phyloP scores from a whole-genome alignment of 2,329 filamentous ascomycete species.

The Xylariaceae sp. region DNA sequence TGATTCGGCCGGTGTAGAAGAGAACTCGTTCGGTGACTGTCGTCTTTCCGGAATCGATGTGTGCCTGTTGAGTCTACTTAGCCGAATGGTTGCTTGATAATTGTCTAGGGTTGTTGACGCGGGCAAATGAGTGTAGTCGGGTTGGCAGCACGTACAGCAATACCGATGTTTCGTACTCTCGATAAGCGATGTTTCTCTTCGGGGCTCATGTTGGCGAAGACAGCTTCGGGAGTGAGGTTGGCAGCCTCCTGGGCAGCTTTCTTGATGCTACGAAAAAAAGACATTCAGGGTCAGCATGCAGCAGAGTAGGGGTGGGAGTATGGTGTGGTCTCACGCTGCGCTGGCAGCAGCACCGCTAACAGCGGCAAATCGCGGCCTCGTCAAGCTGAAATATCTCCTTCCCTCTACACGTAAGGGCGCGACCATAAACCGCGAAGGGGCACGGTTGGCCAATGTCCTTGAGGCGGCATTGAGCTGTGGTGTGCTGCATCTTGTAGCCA shows the following conservation, averaged over 20 bases:
- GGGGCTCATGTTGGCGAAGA: slow-evolving; percentile 76
- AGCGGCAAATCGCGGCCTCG: slow-evolving; percentile 30
- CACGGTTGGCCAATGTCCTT: slow-evolving; percentile 23
- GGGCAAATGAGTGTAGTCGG: neutral
- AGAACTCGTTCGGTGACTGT: slow-evolving; percentile 94
- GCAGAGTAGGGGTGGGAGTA: neutral
- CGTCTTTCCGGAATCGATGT: slow-evolving; percentile 98
- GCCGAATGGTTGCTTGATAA: slow-evolving; percentile 3
- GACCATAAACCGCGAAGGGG: slow-evolving; percentile 31
- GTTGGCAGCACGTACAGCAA: slow-evolving; percentile 63
- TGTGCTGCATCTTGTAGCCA: slow-evolving; percentile 30
- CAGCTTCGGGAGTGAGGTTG: slow-evolving; percentile 51
- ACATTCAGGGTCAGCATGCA: slow-evolving; percentile 7
- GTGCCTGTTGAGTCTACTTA: slow-evolving; percentile 55
- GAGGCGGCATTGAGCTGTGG: slow-evolving; percentile 33
- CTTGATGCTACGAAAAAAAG: slow-evolving; percentile 34
- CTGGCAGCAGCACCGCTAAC: slow-evolving; percentile 29
- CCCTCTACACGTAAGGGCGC: slow-evolving; percentile 31
- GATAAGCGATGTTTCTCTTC: slow-evolving; percentile 74
- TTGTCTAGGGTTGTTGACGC: neutral
- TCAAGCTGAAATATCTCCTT: slow-evolving; percentile 39
- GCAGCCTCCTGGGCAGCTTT: slow-evolving; percentile 52
- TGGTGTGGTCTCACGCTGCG: slow-evolving; percentile 33
- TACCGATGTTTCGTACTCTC: slow-evolving; percentile 92
- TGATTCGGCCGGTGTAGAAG: slow-evolving; percentile 96